phyloP scores from a whole-genome alignment of 73 alveolate species.

The Paramecium primaurelia region DNA sequence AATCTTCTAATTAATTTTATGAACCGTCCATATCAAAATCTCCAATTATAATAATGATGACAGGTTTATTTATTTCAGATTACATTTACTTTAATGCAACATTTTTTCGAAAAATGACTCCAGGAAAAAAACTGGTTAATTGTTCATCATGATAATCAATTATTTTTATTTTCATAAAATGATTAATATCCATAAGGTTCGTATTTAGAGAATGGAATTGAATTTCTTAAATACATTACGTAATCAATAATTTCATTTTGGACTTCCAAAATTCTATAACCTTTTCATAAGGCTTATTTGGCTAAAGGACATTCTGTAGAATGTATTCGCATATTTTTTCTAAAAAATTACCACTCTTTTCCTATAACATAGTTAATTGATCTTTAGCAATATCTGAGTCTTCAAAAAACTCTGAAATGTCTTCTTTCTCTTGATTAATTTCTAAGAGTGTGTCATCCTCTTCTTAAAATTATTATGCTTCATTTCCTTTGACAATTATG shows the following conservation, averaged over 20 bases:
- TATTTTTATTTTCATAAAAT: neutral
- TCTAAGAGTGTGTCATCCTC: constrained; percentile 4
- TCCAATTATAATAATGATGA: neutral
- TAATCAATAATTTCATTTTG: neutral
- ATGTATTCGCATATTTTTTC: constrained; percentile 10
- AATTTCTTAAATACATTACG: neutral
- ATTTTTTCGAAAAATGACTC: neutral
- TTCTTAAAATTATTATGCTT: neutral
- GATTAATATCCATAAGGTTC: constrained; percentile 20
- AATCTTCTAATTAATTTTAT: constrained; percentile 2
- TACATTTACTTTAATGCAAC: constrained; percentile 16
- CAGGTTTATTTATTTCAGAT: neutral
- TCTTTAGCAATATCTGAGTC: neutral
- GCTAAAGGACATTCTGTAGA: neutral
- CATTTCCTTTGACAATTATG: neutral
- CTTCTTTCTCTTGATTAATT: neutral
- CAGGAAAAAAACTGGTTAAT: neutral
- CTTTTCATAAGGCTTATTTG: neutral
- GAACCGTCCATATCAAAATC: constrained; percentile 3
- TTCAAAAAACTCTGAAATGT: neutral
- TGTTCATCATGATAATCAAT: neutral
- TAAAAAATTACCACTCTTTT: neutral
- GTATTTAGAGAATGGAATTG: neutral
- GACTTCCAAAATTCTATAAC: constrained; percentile 3
- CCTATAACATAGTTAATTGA: neutral